These are phyloP conservation scores for Cryphonectria nitschkei DNA, from an alignment of 2,329 filamentous ascomycete species.

Conservation along the genomic window DNA sequence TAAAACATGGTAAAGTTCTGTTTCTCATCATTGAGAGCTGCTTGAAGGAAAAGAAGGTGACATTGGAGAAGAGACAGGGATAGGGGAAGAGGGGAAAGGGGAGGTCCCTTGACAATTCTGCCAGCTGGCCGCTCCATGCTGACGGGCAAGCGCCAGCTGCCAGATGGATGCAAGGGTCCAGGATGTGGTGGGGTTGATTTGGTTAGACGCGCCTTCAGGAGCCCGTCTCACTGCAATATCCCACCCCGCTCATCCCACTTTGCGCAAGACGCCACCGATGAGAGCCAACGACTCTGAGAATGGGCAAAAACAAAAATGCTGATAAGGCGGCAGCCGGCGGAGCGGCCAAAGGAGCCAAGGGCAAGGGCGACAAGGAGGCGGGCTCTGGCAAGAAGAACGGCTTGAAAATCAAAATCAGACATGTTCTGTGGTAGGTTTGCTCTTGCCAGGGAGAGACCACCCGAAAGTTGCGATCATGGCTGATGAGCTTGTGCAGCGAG, in stretches of 20 bases:
- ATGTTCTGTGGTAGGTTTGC: slow-evolving; percentile 59
- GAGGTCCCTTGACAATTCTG: not conserved
- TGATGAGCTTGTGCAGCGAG: slow-evolving; percentile 56
- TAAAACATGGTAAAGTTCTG: not conserved
- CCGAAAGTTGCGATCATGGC: not conserved
- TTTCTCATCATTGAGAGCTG: not conserved
- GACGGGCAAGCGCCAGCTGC: not conserved
- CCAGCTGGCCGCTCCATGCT: not conserved
- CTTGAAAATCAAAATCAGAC: slow-evolving; percentile 72
- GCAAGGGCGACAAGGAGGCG: slow-evolving; percentile 30
- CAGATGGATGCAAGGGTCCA: not conserved
- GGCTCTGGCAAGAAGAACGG: slow-evolving; percentile 54
- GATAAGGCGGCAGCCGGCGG: slow-evolving; percentile 27
- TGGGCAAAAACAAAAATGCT: slow-evolving; percentile 43
- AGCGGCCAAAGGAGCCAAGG: slow-evolving; percentile 36
- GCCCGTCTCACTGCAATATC: not conserved
- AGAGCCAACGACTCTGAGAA: slow-evolving; percentile 23
- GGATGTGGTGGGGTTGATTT: slow-evolving; percentile 1
- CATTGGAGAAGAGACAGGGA: too few species aligned
- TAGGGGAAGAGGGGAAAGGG: not conserved
- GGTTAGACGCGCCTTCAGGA: not conserved
- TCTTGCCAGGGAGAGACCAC: not conserved
- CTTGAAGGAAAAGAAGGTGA: too few species aligned
- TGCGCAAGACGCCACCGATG: not conserved
- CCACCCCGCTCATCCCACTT: not conserved